Conservation (phyloP, 2,329 filamentous ascomycete genomes). For the Talaromyces atroroseus region DNA sequence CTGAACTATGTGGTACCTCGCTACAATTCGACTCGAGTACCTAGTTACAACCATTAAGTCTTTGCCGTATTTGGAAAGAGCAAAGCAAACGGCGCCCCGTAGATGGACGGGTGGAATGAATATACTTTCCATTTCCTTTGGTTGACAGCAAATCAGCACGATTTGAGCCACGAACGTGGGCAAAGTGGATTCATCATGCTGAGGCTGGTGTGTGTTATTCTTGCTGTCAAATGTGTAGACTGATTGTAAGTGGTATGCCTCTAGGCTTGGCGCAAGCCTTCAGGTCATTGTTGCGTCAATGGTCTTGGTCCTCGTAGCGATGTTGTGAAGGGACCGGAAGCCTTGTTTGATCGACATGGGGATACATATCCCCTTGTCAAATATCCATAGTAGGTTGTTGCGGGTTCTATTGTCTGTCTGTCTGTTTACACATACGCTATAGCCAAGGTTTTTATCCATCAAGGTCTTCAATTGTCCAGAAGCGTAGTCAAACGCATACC, state of each 20-base stretch:
- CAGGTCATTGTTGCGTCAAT: slow-evolving; percentile 8
- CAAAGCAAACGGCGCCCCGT: background rate
- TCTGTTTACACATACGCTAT: too few species aligned
- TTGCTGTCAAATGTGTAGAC: background rate
- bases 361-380: background rate
- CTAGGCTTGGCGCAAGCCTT: background rate
- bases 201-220: background rate
- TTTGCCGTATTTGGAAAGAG: background rate
- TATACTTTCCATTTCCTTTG: background rate
- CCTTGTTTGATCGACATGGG: background rate
- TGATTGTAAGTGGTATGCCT: background rate
- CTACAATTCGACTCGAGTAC: background rate
- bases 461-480: too few species aligned
- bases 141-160: background rate
- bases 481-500: too few species aligned
- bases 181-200: background rate
- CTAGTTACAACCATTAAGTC: background rate
- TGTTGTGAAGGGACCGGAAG: background rate
- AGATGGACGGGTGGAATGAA: background rate
- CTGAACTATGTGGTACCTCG: background rate
- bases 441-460: too few species aligned
- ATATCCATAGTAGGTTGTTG: too few species aligned
- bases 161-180: background rate
- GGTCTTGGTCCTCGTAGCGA: background rate
- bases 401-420: too few species aligned